A percentile compares a stretch with the other conserved stretches of the same genome.
Conservation (phyloP, 2,329 filamentous ascomycete genomes). For the Dendryphion nanum region DNA sequence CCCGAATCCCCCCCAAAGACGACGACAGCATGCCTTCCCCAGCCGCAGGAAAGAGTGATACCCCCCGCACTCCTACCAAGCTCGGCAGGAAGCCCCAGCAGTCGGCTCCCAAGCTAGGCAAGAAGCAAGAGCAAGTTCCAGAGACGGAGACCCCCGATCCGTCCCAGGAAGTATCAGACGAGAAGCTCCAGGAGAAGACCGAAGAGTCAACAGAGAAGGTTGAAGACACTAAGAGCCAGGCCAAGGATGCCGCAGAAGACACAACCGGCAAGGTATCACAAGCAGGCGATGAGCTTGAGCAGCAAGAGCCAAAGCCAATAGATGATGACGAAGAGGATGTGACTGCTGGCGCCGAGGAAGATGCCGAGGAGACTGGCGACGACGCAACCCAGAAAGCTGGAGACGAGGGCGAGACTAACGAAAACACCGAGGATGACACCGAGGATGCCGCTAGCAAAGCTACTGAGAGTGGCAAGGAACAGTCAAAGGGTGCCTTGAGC, state of each 20-base stretch:
- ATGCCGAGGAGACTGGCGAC: conserved; percentile 46
- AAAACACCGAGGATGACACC: conserved; percentile 43
- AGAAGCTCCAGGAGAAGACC: conserved; percentile 29
- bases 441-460: conserved; percentile 34
- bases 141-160: conserved; percentile 35
- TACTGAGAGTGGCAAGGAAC: conserved; percentile 33
- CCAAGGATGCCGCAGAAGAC: conserved; percentile 36
- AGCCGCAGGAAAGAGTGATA: conserved; percentile 50
- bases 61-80: conserved; percentile 53
- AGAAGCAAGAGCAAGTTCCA: conserved; percentile 38
- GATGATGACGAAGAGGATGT: conserved; percentile 41
- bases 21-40: conserved; percentile 48
- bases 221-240: conserved; percentile 29
- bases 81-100: conserved; percentile 46
- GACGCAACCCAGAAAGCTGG: conserved; percentile 46
- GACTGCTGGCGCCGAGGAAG: conserved; percentile 38
- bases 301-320: conserved; percentile 48
- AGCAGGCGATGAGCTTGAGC: conserved; percentile 45
- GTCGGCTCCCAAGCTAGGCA: conserved; percentile 43
- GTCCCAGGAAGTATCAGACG: conserved; percentile 30
- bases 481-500: conserved; percentile 40
- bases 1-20: conserved; percentile 27
- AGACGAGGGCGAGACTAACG: conserved; percentile 34
- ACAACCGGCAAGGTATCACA: conserved; percentile 49
- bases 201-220: conserved; percentile 28